Evolutionary conservation across 495 filamentous ascomycete genomes (phyloP).

Genomic region (Cetradonia linearis): DNA sequence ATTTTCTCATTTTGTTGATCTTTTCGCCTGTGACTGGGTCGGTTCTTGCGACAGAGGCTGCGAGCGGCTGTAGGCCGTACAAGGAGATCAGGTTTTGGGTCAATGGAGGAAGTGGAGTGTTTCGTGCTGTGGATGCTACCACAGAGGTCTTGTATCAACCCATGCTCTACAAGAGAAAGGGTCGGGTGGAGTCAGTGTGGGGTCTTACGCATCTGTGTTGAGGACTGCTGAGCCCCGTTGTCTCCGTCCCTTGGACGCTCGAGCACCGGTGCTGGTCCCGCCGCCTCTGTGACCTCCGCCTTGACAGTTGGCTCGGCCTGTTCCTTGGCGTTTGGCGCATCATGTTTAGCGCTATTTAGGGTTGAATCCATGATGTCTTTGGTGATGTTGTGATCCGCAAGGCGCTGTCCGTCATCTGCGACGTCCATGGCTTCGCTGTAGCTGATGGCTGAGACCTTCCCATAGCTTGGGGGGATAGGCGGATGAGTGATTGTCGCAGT

Average conservation of each 20-base stretch:
- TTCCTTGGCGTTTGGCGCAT: neutral
- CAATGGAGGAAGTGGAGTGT: slow-evolving; percentile 53
- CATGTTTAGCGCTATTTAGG: slow-evolving; percentile 6
- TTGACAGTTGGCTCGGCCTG: neutral
- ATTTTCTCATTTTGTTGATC: slow-evolving; percentile 63
- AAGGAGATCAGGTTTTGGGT: slow-evolving; percentile 53
- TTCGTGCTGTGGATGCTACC: slow-evolving; percentile 21
- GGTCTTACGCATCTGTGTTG: slow-evolving; percentile 24
- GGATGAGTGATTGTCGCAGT: slow-evolving; percentile 13
- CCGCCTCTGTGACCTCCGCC: neutral
- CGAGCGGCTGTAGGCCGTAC: slow-evolving; percentile 50
- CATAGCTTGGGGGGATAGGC: slow-evolving; percentile 19
- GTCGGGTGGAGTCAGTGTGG: slow-evolving; percentile 15
- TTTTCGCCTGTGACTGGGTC: slow-evolving; percentile 59
- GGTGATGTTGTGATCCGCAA: slow-evolving; percentile 10
- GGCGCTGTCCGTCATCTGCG: slow-evolving; percentile 19
- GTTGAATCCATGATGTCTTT: slow-evolving; percentile 21
- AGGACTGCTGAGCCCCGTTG: neutral
- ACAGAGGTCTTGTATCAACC: slow-evolving; percentile 21
- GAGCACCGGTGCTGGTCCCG: slow-evolving; percentile 6
- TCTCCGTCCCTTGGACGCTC: slow-evolving; percentile 13
- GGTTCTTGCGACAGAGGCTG: slow-evolving; percentile 52
- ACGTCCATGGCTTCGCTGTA: slow-evolving; percentile 26
- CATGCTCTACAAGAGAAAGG: slow-evolving; percentile 16
- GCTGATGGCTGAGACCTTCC: slow-evolving; percentile 19